Evolutionary conservation across 345 rosid genomes (phyloP), one percentile per base, ranked within the genome.

Genomic region (Acer saccharum): DNA sequence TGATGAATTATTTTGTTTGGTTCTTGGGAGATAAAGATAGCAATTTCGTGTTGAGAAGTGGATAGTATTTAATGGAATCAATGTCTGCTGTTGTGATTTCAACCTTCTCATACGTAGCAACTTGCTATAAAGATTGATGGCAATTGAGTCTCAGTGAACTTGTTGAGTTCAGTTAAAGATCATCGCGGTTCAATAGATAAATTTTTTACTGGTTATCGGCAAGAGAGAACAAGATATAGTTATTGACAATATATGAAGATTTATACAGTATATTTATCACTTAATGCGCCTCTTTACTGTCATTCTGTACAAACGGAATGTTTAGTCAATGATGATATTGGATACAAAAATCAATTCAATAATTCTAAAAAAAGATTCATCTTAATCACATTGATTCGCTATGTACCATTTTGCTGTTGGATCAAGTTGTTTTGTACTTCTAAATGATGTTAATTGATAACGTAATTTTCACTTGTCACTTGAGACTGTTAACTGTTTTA

Each of bases 361-460:
- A 50, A 27, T 13, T 23, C 18, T 7, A 2, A 71, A 54, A 14
- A 41, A 74, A 62, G 29, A 20, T 52, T 3, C 17, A 17, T 16
- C 17, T 74, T 16, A 54, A 61, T 69, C 16, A 10, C 27, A 18
- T 2, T 10, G 4, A 58, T 4, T 25, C 21, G 55, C 55, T 29
- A 35, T 63, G 64, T 32, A 50, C 17, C 17, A 29, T 18, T 23
- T 13, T n/a, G 61, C 44, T 20, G 46, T 27, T 69, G 62, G 71
- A 35, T 64, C 2, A 52, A 10, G 75, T 72, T 57, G 55, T n/a
- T 43, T 20, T 9, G n/a, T 65, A 66, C 63, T 73, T 71, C 11
- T 10, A 17, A 27, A 65, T 41, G 65, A 71, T 50, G 0, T 72
- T 70, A 18, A 55, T 48, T 74, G 63, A 69, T 23, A 48, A n/a